Evolutionary conservation across 1,284 basidiomycete species (phyloP).

Genomic region (Calocybe gambosa): DNA sequence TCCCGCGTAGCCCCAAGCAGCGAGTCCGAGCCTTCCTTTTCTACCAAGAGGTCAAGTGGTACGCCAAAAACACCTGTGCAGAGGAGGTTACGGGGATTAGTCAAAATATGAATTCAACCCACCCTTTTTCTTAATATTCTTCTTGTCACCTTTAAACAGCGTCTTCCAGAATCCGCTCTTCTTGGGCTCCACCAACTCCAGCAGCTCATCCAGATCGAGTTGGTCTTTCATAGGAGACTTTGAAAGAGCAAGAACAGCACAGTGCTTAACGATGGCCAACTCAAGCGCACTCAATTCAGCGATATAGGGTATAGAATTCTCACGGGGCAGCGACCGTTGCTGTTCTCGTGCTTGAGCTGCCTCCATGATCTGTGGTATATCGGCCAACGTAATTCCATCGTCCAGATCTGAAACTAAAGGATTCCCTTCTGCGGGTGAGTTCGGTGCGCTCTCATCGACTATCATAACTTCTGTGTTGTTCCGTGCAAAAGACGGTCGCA

Average conservation of each 20-base stretch:
- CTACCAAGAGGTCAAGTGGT: slow-evolving; percentile 91
- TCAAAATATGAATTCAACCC: slow-evolving; percentile 19
- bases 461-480: slow-evolving; percentile 89
- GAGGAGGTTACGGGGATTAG: slow-evolving; percentile 1
- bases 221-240: slow-evolving; percentile 76
- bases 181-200: slow-evolving; percentile 90
- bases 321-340: slow-evolving; percentile 69
- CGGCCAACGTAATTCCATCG: slow-evolving; percentile 91
- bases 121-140: slow-evolving; percentile 88
- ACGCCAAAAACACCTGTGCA: slow-evolving; percentile 81
- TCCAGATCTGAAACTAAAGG: slow-evolving; percentile 40
- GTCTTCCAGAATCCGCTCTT: slow-evolving; percentile 97
- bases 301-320: slow-evolving; percentile 74
- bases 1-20: slow-evolving; percentile 84
- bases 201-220: slow-evolving; percentile 86
- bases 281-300: slow-evolving; percentile 84
- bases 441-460: slow-evolving; percentile 75
- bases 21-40: slow-evolving; percentile 92
- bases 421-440: slow-evolving; percentile 55
- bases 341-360: slow-evolving; percentile 88
- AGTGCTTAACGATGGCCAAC: slow-evolving; percentile 88
- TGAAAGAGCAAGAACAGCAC: slow-evolving; percentile 77
- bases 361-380: slow-evolving; percentile 91
- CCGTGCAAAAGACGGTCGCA: slow-evolving; percentile 72
- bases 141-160: slow-evolving; percentile 93